A percentile compares a stretch with the other conserved stretches of the same genome.
These are phyloP conservation scores for Cymbopogon citratus DNA, from an alignment of 176 grass and related monocot species.

Conservation along the genomic window DNA sequence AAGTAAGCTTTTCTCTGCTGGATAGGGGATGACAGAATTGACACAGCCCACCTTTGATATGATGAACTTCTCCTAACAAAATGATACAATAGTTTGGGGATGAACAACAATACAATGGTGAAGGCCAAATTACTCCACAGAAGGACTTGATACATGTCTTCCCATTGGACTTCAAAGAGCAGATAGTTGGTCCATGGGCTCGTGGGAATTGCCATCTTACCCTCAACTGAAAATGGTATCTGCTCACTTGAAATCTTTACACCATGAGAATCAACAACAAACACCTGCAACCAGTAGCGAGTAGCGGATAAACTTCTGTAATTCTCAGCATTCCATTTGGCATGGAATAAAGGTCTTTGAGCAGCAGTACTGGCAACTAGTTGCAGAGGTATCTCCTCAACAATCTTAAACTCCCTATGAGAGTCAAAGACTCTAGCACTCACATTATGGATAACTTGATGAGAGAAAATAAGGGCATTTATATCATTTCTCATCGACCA, in stretches of 20 bases:
- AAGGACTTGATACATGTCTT: slow-evolving; percentile 65
- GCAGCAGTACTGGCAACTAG: slow-evolving; percentile 25
- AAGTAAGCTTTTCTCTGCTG: slow-evolving; percentile 39
- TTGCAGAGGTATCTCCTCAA: slow-evolving; percentile 74
- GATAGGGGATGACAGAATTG: slow-evolving; percentile 33
- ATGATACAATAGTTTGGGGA: slow-evolving; percentile 49
- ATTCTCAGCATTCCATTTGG: slow-evolving; percentile 85
- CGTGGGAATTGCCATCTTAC: slow-evolving; percentile 33
- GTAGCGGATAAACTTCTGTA: slow-evolving; percentile 63
- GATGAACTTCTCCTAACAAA: slow-evolving; percentile 37
- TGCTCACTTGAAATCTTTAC: slow-evolving; percentile 44
- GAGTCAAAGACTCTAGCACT: slow-evolving; percentile 84
- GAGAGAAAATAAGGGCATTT: slow-evolving; percentile 81
- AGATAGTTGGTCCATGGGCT: slow-evolving; percentile 45
- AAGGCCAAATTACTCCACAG: slow-evolving; percentile 63
- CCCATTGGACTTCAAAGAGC: slow-evolving; percentile 77
- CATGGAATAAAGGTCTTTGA: slow-evolving; percentile 61
- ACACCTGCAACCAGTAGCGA: slow-evolving; percentile 72
- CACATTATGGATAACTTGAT: slow-evolving; percentile 50
- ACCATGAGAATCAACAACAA: slow-evolving; percentile 54
- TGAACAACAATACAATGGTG: slow-evolving; percentile 31
- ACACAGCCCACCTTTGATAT: slow-evolving; percentile 42
- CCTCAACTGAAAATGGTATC: slow-evolving; percentile 73
- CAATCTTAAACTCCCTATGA: slow-evolving; percentile 60
- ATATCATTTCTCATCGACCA: slow-evolving; percentile 71